Base-by-base conservation (phyloP, 805 yeast genomes). In the Dipodascopsis uninucleata region DNA sequence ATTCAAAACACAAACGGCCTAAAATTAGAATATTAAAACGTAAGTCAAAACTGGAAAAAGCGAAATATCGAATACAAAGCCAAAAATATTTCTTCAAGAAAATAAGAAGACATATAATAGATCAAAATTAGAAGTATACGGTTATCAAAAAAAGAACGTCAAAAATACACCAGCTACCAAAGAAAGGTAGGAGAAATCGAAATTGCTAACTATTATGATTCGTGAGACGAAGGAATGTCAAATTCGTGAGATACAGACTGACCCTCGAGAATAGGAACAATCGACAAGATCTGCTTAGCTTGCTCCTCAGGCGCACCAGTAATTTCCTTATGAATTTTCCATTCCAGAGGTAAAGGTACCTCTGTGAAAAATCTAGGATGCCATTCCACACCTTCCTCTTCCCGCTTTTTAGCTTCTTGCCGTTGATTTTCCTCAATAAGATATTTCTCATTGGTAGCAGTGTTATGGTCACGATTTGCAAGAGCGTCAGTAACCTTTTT, bases 351-450 rank as follows among this genome's bases (percentile, higher is more conserved):
- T 18, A 34, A 47, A 8, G 68, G 66, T 17, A 62, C 61, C 21
- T 65, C 64, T 59, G 73, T 77, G 67, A 90, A 90, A 34, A 87
- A 66, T 59, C 80, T 79, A 18, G 97, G 96, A 55, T 77, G 79
- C 64, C 85, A 88, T 55, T 81, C 88, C 1, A 76, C 81, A 10
- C 90, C 94, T 38, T 81, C 83, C 54, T 83, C 95, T 16, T 69
- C 66, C 56, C 97, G 76, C 58, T 78, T 74, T 62, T 80, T 82
- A 12, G 95, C 87, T 32, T 71, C 66, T 16, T 67, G 67, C 62
- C 98, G 77, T 68, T 93, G 98, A n/a, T 72, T 73, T 49, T 86
- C 84, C 67, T 93, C 98, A 43, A 93, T 86, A 56, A 78, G 76
- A 61, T 71, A 83, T 66, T 93, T 93, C 61, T 88, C 96, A 24